phyloP scores from a whole-genome alignment of 768 basidiomycete species.

The Strobilomyces confusus region DNA sequence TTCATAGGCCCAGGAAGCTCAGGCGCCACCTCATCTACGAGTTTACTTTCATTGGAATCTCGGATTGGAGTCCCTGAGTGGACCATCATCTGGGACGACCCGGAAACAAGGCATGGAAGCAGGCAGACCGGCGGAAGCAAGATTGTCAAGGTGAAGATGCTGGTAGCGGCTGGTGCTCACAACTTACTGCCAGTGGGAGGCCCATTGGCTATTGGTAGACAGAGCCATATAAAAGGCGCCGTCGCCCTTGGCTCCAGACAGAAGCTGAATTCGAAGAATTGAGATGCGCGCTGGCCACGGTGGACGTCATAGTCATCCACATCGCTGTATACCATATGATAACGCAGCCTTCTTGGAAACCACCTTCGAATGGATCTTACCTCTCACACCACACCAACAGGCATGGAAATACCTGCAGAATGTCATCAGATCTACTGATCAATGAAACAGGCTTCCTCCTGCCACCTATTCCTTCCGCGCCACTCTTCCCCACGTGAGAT shows the following conservation, averaged over 20 bases:
- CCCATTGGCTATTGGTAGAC: slow-evolving; percentile 20
- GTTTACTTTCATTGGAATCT: slow-evolving; percentile 25
- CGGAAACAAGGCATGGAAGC: slow-evolving; percentile 11
- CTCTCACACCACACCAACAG: slow-evolving; percentile 53
- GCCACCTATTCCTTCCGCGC: slow-evolving; percentile 79
- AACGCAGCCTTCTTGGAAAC: too few species aligned
- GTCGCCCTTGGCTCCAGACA: slow-evolving; percentile 27
- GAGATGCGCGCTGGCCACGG: slow-evolving; percentile 10
- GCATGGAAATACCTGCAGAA: too few species aligned
- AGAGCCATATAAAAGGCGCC: slow-evolving; percentile 20
- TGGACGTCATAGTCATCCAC: too few species aligned
- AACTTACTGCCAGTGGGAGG: neutral
- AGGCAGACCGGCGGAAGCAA: slow-evolving; percentile 14
- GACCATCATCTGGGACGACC: slow-evolving; percentile 3
- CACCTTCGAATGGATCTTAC: slow-evolving; percentile 58
- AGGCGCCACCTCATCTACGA: slow-evolving; percentile 1
- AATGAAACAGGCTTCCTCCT: slow-evolving; percentile 58
- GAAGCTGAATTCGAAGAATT: slow-evolving; percentile 30
- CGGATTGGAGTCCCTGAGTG: slow-evolving; percentile 5
- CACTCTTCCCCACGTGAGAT: slow-evolving; percentile 84
- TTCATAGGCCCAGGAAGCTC: too few species aligned
- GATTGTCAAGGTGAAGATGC: slow-evolving; percentile 24
- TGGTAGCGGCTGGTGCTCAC: neutral
- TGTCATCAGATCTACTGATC: slow-evolving; percentile 3
- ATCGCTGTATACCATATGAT: too few species aligned